These are phyloP conservation scores for Boletus speciosus DNA, from an alignment of 768 basidiomycete genomes.

Conservation along the genomic window DNA sequence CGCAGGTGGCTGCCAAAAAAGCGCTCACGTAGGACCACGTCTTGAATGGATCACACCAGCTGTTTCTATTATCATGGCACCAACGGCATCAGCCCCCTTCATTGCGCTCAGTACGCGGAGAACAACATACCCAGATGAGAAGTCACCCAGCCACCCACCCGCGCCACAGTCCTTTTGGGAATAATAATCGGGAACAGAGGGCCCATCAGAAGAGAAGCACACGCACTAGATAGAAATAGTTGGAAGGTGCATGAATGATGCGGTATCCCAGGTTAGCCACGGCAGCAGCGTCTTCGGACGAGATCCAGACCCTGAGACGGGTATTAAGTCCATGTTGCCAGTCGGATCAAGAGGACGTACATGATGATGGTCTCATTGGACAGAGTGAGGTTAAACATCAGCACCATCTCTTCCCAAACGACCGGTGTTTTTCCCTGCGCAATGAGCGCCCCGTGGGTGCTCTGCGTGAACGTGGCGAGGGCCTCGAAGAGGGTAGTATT, in stretches of 20 bases:
- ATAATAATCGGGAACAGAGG: neutral
- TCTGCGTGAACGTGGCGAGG: constrained; percentile 59
- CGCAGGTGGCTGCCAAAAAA: neutral
- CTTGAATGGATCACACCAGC: constrained; percentile 53
- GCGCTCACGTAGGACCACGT: constrained; percentile 37
- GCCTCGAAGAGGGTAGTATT: too few species aligned
- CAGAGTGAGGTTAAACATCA: constrained; percentile 34
- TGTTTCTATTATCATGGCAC: constrained; percentile 27
- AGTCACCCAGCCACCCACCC: constrained; percentile 43
- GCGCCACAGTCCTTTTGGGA: constrained; percentile 43
- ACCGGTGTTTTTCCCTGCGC: constrained; percentile 67
- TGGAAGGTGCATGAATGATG: constrained; percentile 46
- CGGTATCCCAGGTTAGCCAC: constrained; percentile 41
- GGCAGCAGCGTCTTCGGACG: constrained; percentile 36
- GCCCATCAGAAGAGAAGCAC: neutral
- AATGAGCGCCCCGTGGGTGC: constrained; percentile 54
- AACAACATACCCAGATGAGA: constrained; percentile 29
- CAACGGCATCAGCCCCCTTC: constrained; percentile 1
- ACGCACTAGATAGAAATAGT: constrained; percentile 51
- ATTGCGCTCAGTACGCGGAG: neutral
- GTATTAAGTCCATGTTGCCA: neutral
- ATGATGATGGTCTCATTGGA: constrained; percentile 39
- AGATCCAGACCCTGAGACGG: constrained; percentile 42
- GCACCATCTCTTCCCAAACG: constrained; percentile 73
- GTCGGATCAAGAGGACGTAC: constrained; percentile 12